Percentiles rank a stretch among this genome's conserved stretches.
These are phyloP conservation scores for Triangularia setosa DNA, from an alignment of 2,329 filamentous ascomycete species.

Conservation along the genomic window DNA sequence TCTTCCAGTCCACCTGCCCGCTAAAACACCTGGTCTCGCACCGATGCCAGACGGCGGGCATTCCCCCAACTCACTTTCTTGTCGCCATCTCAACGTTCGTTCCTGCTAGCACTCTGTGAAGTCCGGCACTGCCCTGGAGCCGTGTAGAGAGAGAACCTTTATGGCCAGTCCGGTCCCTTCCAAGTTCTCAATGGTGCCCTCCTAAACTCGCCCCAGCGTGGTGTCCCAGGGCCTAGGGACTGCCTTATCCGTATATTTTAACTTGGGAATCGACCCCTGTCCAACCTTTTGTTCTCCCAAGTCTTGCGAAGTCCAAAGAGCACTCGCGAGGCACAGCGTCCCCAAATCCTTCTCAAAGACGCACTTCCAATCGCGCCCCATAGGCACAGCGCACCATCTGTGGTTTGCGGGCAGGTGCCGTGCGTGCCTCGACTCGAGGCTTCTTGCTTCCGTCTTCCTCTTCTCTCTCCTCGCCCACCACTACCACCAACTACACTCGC, in stretches of 20 bases:
- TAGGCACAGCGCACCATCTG: background rate
- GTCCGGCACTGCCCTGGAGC: background rate
- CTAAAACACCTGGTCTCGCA: background rate
- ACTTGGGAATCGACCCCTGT: background rate
- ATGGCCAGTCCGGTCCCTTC: background rate
- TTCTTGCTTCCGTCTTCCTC: background rate
- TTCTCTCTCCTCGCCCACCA: background rate
- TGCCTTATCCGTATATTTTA: background rate
- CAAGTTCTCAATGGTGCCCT: background rate
- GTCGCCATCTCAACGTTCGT: too few species aligned
- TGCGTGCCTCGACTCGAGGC: background rate
- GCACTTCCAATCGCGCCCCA: background rate
- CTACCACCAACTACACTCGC: constrained; percentile 1
- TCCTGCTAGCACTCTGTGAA: too few species aligned
- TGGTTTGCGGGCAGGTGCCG: background rate
- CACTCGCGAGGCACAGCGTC: background rate
- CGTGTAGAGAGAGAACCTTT: too few species aligned
- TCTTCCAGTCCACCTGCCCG: background rate
- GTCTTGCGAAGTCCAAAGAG: background rate
- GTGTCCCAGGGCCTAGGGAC: background rate
- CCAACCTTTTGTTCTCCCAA: background rate
- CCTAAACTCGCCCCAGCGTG: background rate
- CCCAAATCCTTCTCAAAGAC: background rate
- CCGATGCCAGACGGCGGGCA: background rate
- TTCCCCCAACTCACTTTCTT: background rate